These are phyloP conservation scores for Pezicula carpinea DNA, from an alignment of 2,329 filamentous ascomycete species.

Conservation along the genomic window DNA sequence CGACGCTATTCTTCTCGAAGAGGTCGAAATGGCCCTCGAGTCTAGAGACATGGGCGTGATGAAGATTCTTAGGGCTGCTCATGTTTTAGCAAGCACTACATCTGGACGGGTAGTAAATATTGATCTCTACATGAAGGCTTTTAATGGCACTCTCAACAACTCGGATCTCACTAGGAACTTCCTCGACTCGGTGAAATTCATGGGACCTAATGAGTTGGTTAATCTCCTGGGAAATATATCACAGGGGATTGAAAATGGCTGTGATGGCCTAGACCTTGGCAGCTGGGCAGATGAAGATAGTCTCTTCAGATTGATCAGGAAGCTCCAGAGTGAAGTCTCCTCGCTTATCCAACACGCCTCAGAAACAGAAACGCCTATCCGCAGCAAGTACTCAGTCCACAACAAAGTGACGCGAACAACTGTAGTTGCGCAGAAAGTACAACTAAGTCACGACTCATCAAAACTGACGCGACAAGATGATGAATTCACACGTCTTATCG, in stretches of 20 bases:
- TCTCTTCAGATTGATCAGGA: conserved; percentile 15
- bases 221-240: conserved; percentile 39
- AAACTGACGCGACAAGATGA: conserved; percentile 66
- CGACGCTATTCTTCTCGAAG: conserved; percentile 47
- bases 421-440: conserved; percentile 75
- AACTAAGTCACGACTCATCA: conserved; percentile 71
- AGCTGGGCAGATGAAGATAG: conserved; percentile 25
- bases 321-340: conserved; percentile 41
- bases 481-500: conserved; percentile 62
- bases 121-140: conserved; percentile 55
- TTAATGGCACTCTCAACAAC: conserved; percentile 48
- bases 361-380: conserved; percentile 46
- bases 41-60: conserved; percentile 35
- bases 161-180: conserved; percentile 45
- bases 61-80: conserved; percentile 43
- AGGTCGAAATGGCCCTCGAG: conserved; percentile 31
- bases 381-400: conserved; percentile 71
- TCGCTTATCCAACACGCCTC: conserved; percentile 41
- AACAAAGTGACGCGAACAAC: conserved; percentile 69
- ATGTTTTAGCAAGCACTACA: conserved; percentile 35
- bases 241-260: conserved; percentile 17
- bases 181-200: conserved; percentile 49
- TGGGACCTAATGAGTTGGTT: conserved; percentile 46
- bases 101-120: conserved; percentile 24
- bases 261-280: conserved; percentile 17